These are phyloP conservation scores for Aureobasidium sp. DNA, from an alignment of 2,329 filamentous ascomycete species.

Conservation along the genomic window DNA sequence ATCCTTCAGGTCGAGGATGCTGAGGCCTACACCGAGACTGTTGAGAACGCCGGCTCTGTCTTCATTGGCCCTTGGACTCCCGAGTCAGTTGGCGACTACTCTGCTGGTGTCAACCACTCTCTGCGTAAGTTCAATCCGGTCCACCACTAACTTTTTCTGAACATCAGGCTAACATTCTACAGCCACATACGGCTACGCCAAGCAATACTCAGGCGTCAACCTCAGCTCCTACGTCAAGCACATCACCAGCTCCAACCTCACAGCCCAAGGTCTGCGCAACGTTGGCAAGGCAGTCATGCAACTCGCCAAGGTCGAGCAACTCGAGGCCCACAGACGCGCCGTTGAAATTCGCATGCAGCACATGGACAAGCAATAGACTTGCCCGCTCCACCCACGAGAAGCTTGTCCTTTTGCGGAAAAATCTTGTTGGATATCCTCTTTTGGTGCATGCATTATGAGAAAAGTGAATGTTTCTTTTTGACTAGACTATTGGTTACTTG, in stretches of 20 bases:
- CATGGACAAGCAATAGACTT: conserved; percentile 16
- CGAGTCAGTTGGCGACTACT: conserved; percentile 96
- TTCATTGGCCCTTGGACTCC: conserved; percentile 96
- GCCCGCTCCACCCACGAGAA: neutral
- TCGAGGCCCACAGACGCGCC: conserved; percentile 82
- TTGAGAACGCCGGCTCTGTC: conserved; percentile 91
- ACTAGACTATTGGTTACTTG: neutral
- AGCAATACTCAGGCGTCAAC: conserved; percentile 97
- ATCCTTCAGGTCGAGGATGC: conserved; percentile 84
- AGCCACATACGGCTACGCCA: conserved; percentile 97
- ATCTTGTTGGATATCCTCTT: neutral
- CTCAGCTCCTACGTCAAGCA: conserved; percentile 94
- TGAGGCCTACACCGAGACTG: conserved; percentile 63
- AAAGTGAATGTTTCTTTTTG: neutral
- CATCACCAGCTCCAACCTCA: conserved; percentile 90
- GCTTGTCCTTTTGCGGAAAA: neutral
- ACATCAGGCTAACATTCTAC: conserved; percentile 1
- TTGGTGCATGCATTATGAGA: conserved; percentile 1
- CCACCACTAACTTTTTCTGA: neutral
- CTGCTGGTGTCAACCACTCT: conserved; percentile 94
- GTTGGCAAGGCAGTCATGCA: conserved; percentile 90
- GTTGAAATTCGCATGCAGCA: conserved; percentile 56
- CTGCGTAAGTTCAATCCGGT: conserved; percentile 67
- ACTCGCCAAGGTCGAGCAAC: conserved; percentile 84
- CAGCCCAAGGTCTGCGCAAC: conserved; percentile 73